Percentiles rank a stretch among this genome's conserved stretches.
phyloP scores from a whole-genome alignment of 2,329 filamentous ascomycete species.

The Aaosphaeria pasadenensis region DNA sequence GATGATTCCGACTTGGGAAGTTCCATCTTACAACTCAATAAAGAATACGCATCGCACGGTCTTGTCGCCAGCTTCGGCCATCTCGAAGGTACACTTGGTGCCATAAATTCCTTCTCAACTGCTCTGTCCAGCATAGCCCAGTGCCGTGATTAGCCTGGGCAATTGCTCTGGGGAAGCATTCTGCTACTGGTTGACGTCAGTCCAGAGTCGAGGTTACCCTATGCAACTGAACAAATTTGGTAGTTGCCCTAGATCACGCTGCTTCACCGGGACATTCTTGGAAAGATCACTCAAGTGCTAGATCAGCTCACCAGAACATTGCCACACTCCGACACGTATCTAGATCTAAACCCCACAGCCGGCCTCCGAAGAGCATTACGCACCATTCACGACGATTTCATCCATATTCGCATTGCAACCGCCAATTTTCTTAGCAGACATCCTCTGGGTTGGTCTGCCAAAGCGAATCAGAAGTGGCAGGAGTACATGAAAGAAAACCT shows the following conservation, averaged over 20 bases:
- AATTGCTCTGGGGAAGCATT: background rate
- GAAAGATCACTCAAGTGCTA: background rate
- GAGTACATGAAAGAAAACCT: background rate
- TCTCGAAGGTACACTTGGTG: background rate
- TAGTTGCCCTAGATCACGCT: background rate
- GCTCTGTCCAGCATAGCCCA: background rate
- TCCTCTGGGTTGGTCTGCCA: background rate
- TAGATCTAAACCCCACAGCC: background rate
- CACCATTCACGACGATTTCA: background rate
- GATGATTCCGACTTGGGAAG: background rate
- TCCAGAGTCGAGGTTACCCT: background rate
- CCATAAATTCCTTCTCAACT: background rate
- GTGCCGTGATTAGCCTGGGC: background rate
- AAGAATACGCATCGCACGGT: background rate
- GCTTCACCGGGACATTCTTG: background rate
- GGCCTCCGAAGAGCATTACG: background rate
- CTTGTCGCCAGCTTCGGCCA: background rate
- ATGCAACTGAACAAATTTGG: background rate
- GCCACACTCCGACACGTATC: background rate
- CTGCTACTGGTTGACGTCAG: background rate
- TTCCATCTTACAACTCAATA: background rate
- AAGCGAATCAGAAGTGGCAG: background rate
- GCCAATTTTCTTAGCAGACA: background rate
- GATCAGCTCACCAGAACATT: background rate
- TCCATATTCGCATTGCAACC: background rate